Percentiles rank a stretch among this genome's conserved stretches.
phyloP scores from a whole-genome alignment of 2,329 filamentous ascomycete genomes.

The Exophiala viscosa region DNA sequence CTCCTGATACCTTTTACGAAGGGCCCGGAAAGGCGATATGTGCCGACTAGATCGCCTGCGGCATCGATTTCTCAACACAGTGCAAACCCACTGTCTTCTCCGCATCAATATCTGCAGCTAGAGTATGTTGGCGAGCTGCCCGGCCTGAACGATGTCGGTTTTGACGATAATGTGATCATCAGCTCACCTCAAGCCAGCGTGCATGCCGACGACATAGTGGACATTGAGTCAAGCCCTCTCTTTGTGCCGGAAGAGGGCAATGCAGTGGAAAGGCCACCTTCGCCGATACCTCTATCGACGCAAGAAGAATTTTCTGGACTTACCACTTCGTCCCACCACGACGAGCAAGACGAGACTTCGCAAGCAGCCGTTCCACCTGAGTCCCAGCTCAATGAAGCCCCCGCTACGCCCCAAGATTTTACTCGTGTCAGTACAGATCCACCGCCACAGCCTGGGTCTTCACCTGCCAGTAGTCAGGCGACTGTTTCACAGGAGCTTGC shows the following conservation, averaged over 20 bases:
- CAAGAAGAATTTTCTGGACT: constrained; percentile 15
- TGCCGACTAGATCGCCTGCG: neutral
- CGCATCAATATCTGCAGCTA: neutral
- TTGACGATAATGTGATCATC: neutral
- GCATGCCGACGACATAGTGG: neutral
- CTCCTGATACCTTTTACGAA: constrained; percentile 8
- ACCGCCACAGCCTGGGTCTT: neutral
- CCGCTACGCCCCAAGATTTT: neutral
- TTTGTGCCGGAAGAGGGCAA: constrained; percentile 18
- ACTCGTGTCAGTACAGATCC: neutral
- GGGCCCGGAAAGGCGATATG: neutral
- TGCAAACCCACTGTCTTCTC: neutral
- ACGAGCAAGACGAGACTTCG: neutral
- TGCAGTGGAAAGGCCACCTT: neutral
- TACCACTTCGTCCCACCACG: neutral
- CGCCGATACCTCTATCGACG: constrained; percentile 4
- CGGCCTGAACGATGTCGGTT: neutral
- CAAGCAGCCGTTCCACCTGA: neutral
- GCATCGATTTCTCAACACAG: neutral
- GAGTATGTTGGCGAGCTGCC: neutral
- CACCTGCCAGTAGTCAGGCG: neutral
- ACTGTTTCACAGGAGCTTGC: neutral
- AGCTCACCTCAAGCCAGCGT: neutral
- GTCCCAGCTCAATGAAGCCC: neutral
- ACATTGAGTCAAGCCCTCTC: constrained; percentile 11